Conservation (phyloP, 75 land plant genomes). For the Picea sitchensis region DNA sequence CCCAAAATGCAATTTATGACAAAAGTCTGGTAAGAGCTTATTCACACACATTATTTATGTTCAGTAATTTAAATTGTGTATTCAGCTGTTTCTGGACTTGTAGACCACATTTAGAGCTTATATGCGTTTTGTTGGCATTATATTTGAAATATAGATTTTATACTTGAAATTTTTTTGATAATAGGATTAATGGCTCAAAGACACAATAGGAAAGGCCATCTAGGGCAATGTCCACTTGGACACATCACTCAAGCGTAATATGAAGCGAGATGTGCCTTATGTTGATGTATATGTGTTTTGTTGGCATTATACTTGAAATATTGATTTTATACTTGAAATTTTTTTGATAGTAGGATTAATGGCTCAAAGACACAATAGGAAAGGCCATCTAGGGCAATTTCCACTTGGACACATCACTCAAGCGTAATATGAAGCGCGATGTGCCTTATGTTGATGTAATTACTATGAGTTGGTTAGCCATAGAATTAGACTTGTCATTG, state of each 20-base stretch:
- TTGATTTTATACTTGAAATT: background rate
- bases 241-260: background rate
- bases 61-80: background rate
- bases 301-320: background rate
- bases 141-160: background rate
- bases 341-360: background rate
- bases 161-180: background rate
- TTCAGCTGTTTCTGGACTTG: background rate
- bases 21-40: constrained; percentile 82
- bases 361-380: background rate
- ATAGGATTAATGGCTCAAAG: background rate
- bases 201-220: background rate
- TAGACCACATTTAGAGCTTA: background rate
- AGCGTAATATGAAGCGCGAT: background rate
- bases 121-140: background rate
- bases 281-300: background rate
- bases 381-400: background rate
- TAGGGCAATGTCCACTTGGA: background rate
- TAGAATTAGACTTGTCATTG: background rate
- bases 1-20: constrained; percentile 97
- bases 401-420: background rate
- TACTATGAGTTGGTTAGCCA: background rate
- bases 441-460: background rate
- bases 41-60: background rate
- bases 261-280: background rate